Base-by-base conservation (phyloP, 2,329 filamentous ascomycete genomes). In the Fusarium lyarnte region DNA sequence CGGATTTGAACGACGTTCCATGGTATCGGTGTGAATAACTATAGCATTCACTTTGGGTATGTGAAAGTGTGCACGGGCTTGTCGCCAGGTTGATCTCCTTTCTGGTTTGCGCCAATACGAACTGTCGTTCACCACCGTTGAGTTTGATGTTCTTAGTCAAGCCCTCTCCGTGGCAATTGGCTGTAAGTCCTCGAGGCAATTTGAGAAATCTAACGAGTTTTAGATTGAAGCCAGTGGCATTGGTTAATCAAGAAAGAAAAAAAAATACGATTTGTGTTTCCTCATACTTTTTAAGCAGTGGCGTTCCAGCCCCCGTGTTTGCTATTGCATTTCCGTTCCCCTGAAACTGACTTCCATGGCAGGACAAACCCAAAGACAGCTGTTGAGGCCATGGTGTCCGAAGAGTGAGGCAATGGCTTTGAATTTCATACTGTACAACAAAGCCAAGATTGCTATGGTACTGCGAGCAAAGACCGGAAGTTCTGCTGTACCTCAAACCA, bases 161-260 rank as follows among this genome's bases (percentile, higher is more conserved):
- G 21, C 36, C 41, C 45, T 43, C 19, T 49, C 33, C 33, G 47
- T 21, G 33, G n/a, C 23, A 29, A 4, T 55, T 36, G 38, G n/a
- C 38, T 57, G 29, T 13, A 33, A 33, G n/a, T 35, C 33, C 46
- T 27, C 27, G 35, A 31, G 33, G 43, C 29, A 29, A n/a, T n/a
- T 35, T 52, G 27, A 9, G 43, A 42, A 31, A 47, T 54, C 16
- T 38, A 27, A 51, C 11, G 10, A 38, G 36, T 52, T 43, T 46
- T 47, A 60, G 67, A 49, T 55, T 46, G 38, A 49, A 53, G 58
- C 33, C 33, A 51, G 51, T 46, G 39, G 52, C 41, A 42, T 61
- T 19, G 47, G 47, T 59, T 39, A 49, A 60, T 35, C 27, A 58
- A 61, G 45, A 65, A 69, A 49, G 35, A 54, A 35, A 69, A 42